Conservation (phyloP, 805 yeast genomes). For the Pichia californica region DNA sequence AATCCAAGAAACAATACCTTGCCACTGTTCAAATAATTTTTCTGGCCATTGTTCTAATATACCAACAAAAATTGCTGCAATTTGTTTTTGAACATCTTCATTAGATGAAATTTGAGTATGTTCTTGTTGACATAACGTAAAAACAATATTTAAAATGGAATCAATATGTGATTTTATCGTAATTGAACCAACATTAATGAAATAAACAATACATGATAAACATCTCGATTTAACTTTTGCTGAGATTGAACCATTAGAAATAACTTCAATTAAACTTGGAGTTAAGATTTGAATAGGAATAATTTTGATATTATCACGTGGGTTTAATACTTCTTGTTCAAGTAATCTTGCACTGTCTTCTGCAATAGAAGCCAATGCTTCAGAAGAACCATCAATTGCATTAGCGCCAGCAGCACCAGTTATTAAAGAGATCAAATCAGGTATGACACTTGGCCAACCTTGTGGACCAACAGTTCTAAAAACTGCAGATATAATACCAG, state of each 20-base stretch:
- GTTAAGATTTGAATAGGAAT: conserved; percentile 61
- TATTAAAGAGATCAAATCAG: conserved; percentile 59
- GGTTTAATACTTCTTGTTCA: conserved; percentile 58
- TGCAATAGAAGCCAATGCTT: conserved; percentile 80
- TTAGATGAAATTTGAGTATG: no score
- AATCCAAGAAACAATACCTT: conserved; percentile 81
- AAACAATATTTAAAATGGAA: conserved; percentile 55
- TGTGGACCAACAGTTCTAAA: conserved; percentile 60
- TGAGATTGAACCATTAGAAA: conserved; percentile 35
- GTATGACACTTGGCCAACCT: conserved; percentile 71
- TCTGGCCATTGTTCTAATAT: conserved; percentile 76
- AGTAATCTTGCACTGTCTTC: conserved; percentile 73
- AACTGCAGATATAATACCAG: conserved; percentile 81
- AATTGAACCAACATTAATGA: conserved; percentile 65
- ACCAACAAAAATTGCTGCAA: conserved; percentile 69
- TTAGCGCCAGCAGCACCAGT: conserved; percentile 37
- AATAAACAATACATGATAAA: conserved; percentile 68
- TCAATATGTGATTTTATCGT: conserved; percentile 60
- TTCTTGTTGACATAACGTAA: conserved; percentile 57
- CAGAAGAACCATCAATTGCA: conserved; percentile 68
- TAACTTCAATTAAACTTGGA: conserved; percentile 53
- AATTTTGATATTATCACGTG: conserved; percentile 24
- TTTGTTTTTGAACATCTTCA: conserved; percentile 58
- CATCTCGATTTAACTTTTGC: conserved; percentile 57
- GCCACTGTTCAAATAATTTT: conserved; percentile 68